Evolutionary conservation across 2,329 filamentous ascomycete species (phyloP), one percentile per base, ranked within the genome.

Genomic region (Rhytidhysteron rufulum): DNA sequence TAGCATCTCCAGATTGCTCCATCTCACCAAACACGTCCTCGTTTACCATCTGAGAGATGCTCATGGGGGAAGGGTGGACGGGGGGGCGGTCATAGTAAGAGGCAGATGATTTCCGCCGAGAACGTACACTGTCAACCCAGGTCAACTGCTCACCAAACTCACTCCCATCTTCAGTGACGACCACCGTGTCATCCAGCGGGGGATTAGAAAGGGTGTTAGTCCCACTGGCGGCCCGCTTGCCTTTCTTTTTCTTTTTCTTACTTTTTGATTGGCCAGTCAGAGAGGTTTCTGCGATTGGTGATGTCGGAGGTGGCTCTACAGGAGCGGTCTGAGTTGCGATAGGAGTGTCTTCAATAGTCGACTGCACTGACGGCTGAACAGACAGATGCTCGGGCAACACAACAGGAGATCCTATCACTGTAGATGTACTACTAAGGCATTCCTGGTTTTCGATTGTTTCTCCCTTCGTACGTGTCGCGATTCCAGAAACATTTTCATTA

Each of bases 141-240:
- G n/a, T 42, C 9, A 19, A 20, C 27, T 37, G 30, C 30, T 34
- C 34, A 36, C n/a, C 20, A 41, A 44, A 34, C 33, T 44, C 15
- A 20, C 17, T 13, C 21, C 16, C 37, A 27, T 43, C 41, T 9
- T 29, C 33, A 17, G 41, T 31, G n/a, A 16, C 25, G 31, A 51
- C 54, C 48, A 63, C 62, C 53, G 65, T 68, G 31, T 40, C 13
- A 17, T 17, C 20, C 10, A 16, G 7, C 8, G 35, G 10, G 9
- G 22, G 6, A 4, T n/a, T 15, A 44, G 58, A 55, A 34, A 54
- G 54, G 10, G 49, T 50, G 11, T 54, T 44, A 19, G 55, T 41
- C 13, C 42, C 42, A 32, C 53, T 20, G 15, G 7, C 20, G 16
- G 13, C 30, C 7, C n/a, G 10, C 31, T 22, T 18, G 9, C 17